Evolutionary conservation across 1,284 basidiomycete species (phyloP), one percentile per base, ranked within the genome.

Genomic region (Ustilago lituana): DNA sequence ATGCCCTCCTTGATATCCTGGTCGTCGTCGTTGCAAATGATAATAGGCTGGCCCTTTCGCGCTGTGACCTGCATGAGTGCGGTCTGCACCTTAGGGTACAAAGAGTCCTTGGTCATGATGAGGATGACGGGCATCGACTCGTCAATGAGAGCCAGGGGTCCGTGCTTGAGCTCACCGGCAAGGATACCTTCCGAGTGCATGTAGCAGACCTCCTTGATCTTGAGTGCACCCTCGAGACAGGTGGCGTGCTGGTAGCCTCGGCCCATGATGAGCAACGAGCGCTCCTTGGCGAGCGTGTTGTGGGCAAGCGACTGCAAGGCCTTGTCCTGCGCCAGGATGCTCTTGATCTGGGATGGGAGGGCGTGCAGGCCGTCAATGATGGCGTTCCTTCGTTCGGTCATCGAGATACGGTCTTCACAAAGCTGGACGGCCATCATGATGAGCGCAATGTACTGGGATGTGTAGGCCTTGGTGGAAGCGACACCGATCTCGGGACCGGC

Each of bases 391-490:
- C 96, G 91, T 75, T 90, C 89, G 3, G 89, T 90, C 85, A 97
- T 90, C 43, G 92, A 93, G 82, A 97, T 91, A 46, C 94, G 91
- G 84, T 98, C 96, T 83, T 98, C 94, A 4, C 93, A 94, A 20
- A 99, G 87, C 84, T 98, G 94, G 33, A 98, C 88, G 14, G 96
- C 96, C 85, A 98, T 96, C 91, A 98, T 95, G 84, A 98, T 86
- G 51, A 98, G 87, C 3, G 95, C 96, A 75, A 98, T 94, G 86
- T 98, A 98, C 85, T 99, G 95, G 47, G 94, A 98, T 3, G 95
- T 98, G 86, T 99, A 99, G 3, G 96, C 96, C 89, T 99, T 99
- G 70, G 96, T 99, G n/a, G 94, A 98, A 6, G 96, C 96, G 66
- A 99, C 96, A 87, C 96, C 95, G 69, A 98, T 95, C 86, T 98